phyloP scores from a whole-genome alignment of 192 early-diverging fungal genomes.

The Helicostylum pulchrum region DNA sequence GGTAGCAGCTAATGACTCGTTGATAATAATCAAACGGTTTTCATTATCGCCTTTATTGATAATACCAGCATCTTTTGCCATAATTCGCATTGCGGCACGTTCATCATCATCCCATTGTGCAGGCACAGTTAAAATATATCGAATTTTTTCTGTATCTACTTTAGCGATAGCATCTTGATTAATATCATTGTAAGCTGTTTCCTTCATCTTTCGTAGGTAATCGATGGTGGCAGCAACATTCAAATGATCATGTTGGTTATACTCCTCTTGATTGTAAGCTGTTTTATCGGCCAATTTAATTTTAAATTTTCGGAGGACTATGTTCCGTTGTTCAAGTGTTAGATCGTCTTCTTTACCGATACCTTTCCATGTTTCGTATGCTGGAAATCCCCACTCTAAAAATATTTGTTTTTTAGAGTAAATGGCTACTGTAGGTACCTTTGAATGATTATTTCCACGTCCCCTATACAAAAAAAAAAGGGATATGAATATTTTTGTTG shows the following conservation, averaged over 20 bases:
- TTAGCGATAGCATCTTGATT: not conserved
- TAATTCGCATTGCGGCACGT: not conserved
- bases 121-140: slow-evolving; percentile 6
- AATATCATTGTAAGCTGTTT: not conserved
- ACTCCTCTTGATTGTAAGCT: not conserved
- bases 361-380: no score
- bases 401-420: no score
- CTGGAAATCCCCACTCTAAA: no score
- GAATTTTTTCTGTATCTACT: slow-evolving; percentile 1
- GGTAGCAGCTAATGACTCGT: slow-evolving; percentile 7
- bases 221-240: not conserved
- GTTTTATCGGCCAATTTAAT: not conserved
- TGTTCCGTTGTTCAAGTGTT: not conserved
- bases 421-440: no score
- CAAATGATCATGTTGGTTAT: not conserved
- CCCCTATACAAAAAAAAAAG: no score
- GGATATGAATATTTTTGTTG: no score
- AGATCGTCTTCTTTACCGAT: no score
- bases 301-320: slow-evolving; percentile 1
- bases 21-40: not conserved
- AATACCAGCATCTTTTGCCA: not conserved
- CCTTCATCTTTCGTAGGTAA: not conserved
- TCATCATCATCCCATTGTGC: slow-evolving; percentile 7
- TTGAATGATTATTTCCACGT: no score
- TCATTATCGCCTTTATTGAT: slow-evolving; percentile 2